Conservation (phyloP, 1,284 basidiomycete genomes). For the Microbotryum scabiosae region DNA sequence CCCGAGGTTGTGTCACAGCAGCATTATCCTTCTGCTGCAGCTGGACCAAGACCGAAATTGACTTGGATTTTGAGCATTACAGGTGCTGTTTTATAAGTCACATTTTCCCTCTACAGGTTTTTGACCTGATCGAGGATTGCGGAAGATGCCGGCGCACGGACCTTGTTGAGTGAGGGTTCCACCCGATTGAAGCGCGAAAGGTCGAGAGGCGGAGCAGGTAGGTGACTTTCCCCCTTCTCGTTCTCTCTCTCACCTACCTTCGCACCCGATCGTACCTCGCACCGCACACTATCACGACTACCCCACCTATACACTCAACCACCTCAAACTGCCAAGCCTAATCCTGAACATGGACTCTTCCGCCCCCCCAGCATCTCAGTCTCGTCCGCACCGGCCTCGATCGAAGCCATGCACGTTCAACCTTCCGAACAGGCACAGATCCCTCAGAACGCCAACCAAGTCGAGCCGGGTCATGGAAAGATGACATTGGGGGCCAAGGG, state of each 20-base stretch:
- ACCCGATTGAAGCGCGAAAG: too few species aligned
- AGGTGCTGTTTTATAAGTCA: too few species aligned
- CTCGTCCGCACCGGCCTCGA: conserved; percentile 2
- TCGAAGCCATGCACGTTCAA: conserved; percentile 20
- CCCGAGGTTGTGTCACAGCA: too few species aligned
- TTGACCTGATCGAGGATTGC: too few species aligned
- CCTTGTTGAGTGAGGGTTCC: too few species aligned
- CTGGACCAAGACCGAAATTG: too few species aligned
- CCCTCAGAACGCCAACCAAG: conserved; percentile 15
- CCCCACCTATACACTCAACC: too few species aligned
- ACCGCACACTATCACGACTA: not conserved
- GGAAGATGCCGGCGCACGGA: too few species aligned
- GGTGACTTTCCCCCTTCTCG: not conserved
- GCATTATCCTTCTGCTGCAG: too few species aligned
- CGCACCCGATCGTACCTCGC: not conserved
- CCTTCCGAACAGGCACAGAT: conserved; percentile 9
- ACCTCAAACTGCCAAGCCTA: not conserved
- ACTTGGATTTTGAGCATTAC: too few species aligned
- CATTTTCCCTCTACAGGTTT: too few species aligned
- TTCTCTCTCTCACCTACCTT: conserved; percentile 2
- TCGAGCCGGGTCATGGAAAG: conserved; percentile 15
- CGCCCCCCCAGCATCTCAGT: not conserved
- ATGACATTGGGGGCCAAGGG: conserved; percentile 26
- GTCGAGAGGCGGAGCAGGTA: too few species aligned
- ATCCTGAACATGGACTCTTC: conserved; percentile 11